A percentile compares a stretch with the other conserved stretches of the same genome.
Conservation (phyloP, 768 basidiomycete species). For the Cyclocybe cylindracea region DNA sequence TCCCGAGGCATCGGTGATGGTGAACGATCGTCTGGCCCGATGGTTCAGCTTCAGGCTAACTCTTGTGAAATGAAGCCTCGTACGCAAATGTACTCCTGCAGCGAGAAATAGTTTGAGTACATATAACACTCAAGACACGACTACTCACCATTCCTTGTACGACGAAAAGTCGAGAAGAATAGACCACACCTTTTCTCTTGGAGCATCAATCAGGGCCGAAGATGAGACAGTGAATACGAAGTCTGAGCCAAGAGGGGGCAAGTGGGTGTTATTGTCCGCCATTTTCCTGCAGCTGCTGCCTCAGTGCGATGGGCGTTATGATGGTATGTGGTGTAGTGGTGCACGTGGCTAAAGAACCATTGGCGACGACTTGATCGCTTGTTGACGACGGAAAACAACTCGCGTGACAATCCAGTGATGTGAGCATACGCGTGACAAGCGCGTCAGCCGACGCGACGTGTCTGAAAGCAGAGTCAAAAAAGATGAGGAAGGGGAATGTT, state of each 20-base stretch:
- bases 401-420: no score
- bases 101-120: background rate
- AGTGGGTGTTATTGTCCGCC: background rate
- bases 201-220: conserved; percentile 59
- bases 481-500: no score
- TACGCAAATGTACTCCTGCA: conserved; percentile 71
- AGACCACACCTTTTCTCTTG: conserved; percentile 60
- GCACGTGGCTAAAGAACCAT: no score
- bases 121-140: background rate
- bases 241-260: conserved; percentile 7
- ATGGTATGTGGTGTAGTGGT: no score
- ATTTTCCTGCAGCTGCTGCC: background rate
- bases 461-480: no score
- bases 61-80: conserved; percentile 13
- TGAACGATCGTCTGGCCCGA: conserved; percentile 47
- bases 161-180: conserved; percentile 60
- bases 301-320: background rate
- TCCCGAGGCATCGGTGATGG: conserved; percentile 39
- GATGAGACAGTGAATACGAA: conserved; percentile 51
- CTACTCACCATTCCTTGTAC: conserved; percentile 60
- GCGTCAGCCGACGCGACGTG: no score
- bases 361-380: no score
- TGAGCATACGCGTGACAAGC: no score
- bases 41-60: background rate
- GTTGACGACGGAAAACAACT: no score